Evolutionary conservation across 306 rosid species (phyloP), one percentile per base, ranked within the genome.

Genomic region (Casuarina equisetifolia): DNA sequence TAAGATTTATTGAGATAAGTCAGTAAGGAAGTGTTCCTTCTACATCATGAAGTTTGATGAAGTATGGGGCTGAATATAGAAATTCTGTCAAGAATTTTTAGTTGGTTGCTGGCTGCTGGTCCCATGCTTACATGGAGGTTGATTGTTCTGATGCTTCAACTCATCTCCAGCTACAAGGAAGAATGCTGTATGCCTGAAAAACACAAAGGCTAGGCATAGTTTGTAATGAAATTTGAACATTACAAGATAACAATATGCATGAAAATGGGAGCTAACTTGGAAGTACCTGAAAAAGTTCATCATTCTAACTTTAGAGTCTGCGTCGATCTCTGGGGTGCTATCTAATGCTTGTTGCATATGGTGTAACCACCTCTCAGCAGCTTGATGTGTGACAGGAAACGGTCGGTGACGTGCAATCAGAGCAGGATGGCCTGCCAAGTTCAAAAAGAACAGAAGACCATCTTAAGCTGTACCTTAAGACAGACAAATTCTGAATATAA

Each of bases 331-430:
- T 2, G 89, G 55, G 69, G 88, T 87, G 72, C 52, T 79, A 69
- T 90, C 93, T 80, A 92, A 62, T 70, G 97, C 97, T 78, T 88
- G 88, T 69, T 86, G 86, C 97, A 95, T 95, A 78, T 95, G 98
- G 85, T 81, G 79, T 74, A 91, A 50, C 97, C 98, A 95, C 81
- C 93, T 92, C 85, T 87, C 90, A 0, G 96, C 97, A 48, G 93
- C 96, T 80, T 81, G 76, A 52, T 78, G 95, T 0, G 97, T 92
- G 36, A 95, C 86, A 0, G 91, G 89, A 85, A 95, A 95, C 57
- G 95, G 89, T 35, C 95, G 87, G 79, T 95, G 97, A 43, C 98
- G 86, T 4, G 81, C 92, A 48, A 92, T 92, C 72, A 95, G 88
- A 69, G 98, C 97, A 73, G 98, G 98, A 81, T 92, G 98, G 53